phyloP scores from a whole-genome alignment of 2,329 filamentous ascomycete genomes.

The Coniochaeta sp. region DNA sequence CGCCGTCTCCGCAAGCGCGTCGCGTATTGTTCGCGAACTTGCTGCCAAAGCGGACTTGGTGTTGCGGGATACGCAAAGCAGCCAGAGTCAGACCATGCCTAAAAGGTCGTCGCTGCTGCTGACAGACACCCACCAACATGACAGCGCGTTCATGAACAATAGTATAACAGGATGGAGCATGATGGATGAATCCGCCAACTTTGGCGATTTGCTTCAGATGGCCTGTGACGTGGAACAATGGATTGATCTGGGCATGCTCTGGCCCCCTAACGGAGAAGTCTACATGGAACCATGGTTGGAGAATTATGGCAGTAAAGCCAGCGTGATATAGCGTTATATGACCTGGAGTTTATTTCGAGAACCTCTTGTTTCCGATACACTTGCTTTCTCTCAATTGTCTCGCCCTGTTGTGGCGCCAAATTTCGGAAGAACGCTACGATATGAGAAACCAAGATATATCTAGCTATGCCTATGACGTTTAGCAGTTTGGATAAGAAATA shows the following conservation, averaged over 20 bases:
- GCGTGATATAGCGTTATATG: background rate
- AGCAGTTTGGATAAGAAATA: too few species aligned
- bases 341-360: too few species aligned
- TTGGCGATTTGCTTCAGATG: background rate
- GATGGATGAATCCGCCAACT: background rate
- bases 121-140: background rate
- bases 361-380: too few species aligned
- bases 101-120: background rate
- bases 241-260: constrained; percentile 1
- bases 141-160: background rate
- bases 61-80: background rate
- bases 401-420: too few species aligned
- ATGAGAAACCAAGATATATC: too few species aligned
- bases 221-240: background rate
- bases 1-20: constrained; percentile 24
- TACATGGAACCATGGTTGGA: background rate
- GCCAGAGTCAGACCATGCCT: background rate
- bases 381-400: too few species aligned
- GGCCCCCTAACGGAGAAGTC: background rate
- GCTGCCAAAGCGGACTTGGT: constrained; percentile 4
- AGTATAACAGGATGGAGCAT: background rate
- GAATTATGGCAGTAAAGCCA: background rate
- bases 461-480: too few species aligned
- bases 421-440: too few species aligned
- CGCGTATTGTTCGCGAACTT: constrained; percentile 19